Conservation (phyloP, 2,329 filamentous ascomycete genomes). For the Claviceps maximensis region DNA sequence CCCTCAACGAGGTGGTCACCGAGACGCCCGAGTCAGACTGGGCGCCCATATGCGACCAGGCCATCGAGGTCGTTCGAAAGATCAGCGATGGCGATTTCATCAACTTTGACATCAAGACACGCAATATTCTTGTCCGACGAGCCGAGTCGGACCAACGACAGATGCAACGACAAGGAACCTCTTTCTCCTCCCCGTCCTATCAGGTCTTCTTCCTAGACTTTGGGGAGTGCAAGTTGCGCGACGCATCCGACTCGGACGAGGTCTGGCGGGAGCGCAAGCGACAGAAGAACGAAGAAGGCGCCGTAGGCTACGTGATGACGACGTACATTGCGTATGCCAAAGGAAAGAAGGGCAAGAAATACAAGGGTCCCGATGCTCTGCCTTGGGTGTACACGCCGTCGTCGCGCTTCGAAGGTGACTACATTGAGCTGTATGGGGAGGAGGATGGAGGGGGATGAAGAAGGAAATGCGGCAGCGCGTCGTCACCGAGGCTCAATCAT, state of each 20-base stretch:
- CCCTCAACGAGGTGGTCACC: background rate
- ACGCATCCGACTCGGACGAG: background rate
- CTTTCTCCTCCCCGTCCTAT: background rate
- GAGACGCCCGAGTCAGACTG: background rate
- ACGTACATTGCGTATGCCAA: background rate
- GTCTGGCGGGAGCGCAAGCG: background rate
- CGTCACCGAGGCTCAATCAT: no score
- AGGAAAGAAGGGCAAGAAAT: background rate
- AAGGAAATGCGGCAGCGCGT: no score
- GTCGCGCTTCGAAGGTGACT: background rate
- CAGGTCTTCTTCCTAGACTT: background rate
- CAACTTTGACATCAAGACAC: background rate
- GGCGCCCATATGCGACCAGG: background rate
- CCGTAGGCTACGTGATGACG: background rate
- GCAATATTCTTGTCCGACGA: background rate
- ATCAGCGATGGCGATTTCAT: background rate
- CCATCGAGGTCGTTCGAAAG: background rate
- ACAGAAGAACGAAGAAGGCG: background rate
- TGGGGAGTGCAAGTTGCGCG: background rate
- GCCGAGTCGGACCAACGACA: background rate
- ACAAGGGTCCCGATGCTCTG: background rate
- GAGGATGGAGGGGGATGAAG: no score
- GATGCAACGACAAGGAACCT: no score
- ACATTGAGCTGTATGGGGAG: background rate
- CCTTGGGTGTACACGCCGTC: background rate